Base-by-base conservation (phyloP, 2,329 filamentous ascomycete genomes). In the Achaetomium macrosporum region DNA sequence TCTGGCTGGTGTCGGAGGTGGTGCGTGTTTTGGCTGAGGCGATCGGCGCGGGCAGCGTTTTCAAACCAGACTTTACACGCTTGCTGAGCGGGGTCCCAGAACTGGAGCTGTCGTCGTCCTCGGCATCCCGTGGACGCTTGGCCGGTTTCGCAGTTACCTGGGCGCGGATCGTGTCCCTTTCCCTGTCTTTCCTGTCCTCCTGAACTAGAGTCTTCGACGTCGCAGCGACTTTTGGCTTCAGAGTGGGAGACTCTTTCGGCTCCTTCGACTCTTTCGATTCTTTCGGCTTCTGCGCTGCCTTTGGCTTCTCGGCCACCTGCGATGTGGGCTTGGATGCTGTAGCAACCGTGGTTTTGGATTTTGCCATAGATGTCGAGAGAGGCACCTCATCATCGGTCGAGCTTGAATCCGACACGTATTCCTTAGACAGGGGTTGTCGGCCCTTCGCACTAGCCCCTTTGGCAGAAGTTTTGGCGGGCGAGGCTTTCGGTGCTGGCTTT, bases 51-150 rank as follows among this genome's bases (percentile, higher is more conserved):
- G 53, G 45, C 3, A 42, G 41, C 1, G 56, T 25, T 42, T 58
- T 64, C 12, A 47, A 29, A 13, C 20, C 54, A 19, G 73, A 68
- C 69, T 81, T 81, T 59, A 76, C 69, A n/a, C 79, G 75, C 67
- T 82, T 82, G 62, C 73, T 77, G 11, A 83, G 68, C 2, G 79
- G 79, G 11, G 76, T 78, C 13, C 77, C 77, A 0, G 80, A 83
- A 65, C 79, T 82, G 2, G 79, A 83, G 60, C 78, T 81, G 52
- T 78, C 79, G 58, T 81, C 78, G 13, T 76, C 73, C 6, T 76
- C 74, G 41, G 73, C 67, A 39, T 79, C 78, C 1, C 78, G 76
- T 2, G 72, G 63, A 33, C 81, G 77, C 67, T 85, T 71, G 48
- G 61, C 42, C 29, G 63, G 58, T 52, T 62, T 65, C 45, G 62